Percentiles rank a stretch among this genome's conserved stretches.
phyloP scores from a whole-genome alignment of 257 asterid species.

The Jacaranda copaia region DNA sequence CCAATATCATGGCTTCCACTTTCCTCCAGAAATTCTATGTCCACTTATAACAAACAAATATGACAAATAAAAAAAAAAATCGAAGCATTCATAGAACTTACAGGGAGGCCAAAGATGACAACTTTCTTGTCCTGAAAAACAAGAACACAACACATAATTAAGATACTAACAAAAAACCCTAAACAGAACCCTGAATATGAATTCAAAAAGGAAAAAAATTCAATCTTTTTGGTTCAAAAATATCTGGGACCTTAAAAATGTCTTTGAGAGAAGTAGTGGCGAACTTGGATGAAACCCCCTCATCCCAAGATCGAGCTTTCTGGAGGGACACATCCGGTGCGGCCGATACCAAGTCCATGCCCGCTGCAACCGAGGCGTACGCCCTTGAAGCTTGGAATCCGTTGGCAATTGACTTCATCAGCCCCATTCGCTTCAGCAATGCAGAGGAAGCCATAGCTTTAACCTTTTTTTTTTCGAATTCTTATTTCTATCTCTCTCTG shows the following conservation, averaged over 20 bases:
- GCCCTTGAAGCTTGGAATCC: slow-evolving; percentile 56
- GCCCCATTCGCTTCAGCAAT: slow-evolving; percentile 57
- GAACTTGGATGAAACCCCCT: slow-evolving; percentile 90
- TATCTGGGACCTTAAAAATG: slow-evolving; percentile 70
- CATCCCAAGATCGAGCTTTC: slow-evolving; percentile 96
- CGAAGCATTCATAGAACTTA: slow-evolving; percentile 46
- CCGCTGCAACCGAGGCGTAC: slow-evolving; percentile 84
- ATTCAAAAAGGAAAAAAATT: not conserved
- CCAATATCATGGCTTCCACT: not conserved
- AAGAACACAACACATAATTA: slow-evolving; percentile 4
- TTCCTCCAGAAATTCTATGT: too few species aligned
- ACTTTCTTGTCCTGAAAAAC: slow-evolving; percentile 86
- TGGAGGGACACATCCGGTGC: slow-evolving; percentile 83
- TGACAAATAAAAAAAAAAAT: not conserved
- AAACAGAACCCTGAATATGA: slow-evolving; percentile 18
- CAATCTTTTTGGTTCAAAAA: not conserved
- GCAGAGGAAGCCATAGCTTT: slow-evolving; percentile 61
- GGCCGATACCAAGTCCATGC: slow-evolving; percentile 71
- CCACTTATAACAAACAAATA: slow-evolving; percentile 2
- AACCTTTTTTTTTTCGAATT: not conserved
- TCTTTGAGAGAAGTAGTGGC: slow-evolving; percentile 73
- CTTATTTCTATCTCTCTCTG: not conserved
- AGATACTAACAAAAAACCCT: slow-evolving; percentile 33
- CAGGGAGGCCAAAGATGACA: slow-evolving; percentile 97
- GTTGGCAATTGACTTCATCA: slow-evolving; percentile 49